Evolutionary conservation across 2,329 filamentous ascomycete genomes (phyloP).

Genomic region (Hypoxylon rubiginosum): DNA sequence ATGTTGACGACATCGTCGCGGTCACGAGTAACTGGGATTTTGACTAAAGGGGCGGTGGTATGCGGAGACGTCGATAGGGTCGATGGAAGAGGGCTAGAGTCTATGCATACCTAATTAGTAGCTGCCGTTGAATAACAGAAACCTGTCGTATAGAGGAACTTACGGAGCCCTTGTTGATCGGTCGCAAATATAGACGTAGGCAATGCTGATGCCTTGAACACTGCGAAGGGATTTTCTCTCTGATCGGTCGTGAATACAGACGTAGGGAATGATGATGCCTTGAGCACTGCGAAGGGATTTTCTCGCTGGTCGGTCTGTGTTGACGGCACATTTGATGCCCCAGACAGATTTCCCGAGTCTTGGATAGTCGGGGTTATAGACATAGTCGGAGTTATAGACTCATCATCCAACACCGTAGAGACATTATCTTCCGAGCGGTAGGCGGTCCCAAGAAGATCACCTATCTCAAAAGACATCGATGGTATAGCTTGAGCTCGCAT

Average conservation of each 20-base stretch:
- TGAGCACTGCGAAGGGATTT: background rate
- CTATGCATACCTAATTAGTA: background rate
- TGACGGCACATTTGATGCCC: background rate
- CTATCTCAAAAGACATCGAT: slow-evolving; percentile 3
- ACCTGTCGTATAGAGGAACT: background rate
- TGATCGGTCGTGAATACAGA: background rate
- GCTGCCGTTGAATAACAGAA: background rate
- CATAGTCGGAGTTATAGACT: background rate
- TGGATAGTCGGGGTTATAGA: background rate
- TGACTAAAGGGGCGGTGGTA: background rate
- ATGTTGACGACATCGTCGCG: background rate
- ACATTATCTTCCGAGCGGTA: background rate
- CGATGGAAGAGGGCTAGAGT: background rate
- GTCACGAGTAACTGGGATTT: background rate
- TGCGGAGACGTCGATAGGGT: background rate
- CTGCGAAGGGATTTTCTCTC: too few species aligned
- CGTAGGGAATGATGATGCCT: background rate
- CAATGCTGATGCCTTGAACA: too few species aligned
- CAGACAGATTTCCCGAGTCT: background rate
- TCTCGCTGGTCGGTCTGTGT: background rate
- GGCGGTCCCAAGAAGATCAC: background rate
- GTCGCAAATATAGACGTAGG: background rate
- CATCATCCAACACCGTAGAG: background rate
- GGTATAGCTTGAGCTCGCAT: slow-evolving; percentile 1
- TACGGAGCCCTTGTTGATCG: background rate